Evolutionary conservation across 495 filamentous ascomycete genomes (phyloP).

Genomic region (Hypoxylon fuscum): DNA sequence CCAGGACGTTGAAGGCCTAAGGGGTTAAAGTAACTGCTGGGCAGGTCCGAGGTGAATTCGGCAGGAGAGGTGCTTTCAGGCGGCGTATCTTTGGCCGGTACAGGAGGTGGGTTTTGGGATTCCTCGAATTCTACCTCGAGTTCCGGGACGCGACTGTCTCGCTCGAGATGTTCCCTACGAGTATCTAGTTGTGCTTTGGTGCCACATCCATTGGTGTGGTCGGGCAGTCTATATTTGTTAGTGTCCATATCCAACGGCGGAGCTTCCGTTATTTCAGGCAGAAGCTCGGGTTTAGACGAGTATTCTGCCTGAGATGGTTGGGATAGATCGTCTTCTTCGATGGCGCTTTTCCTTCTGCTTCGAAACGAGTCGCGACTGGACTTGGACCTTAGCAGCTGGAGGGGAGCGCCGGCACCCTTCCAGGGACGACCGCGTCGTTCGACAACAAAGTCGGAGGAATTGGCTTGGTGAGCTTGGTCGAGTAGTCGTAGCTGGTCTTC

Average conservation of each 20-base stretch:
- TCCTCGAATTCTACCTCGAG: slow-evolving; percentile 47
- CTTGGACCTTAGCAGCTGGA: slow-evolving; percentile 48
- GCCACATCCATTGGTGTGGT: slow-evolving; percentile 67
- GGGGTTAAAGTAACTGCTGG: slow-evolving; percentile 60
- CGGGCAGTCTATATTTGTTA: slow-evolving; percentile 71
- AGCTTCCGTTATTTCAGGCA: slow-evolving; percentile 53
- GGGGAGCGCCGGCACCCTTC: slow-evolving; percentile 60
- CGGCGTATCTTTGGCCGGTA: slow-evolving; percentile 60
- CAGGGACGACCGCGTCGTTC: slow-evolving; percentile 71
- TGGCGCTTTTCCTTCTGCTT: slow-evolving; percentile 28
- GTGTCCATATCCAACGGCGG: slow-evolving; percentile 65
- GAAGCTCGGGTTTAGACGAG: slow-evolving; percentile 46
- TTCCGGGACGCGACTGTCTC: slow-evolving; percentile 46
- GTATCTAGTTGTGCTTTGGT: slow-evolving; percentile 65
- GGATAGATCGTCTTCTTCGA: slow-evolving; percentile 34
- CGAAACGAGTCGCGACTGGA: slow-evolving; percentile 47
- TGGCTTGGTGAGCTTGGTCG: slow-evolving; percentile 67
- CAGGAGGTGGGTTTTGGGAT: slow-evolving; percentile 51
- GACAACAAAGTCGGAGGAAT: slow-evolving; percentile 61
- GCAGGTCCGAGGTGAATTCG: slow-evolving; percentile 52
- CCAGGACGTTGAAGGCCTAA: slow-evolving; percentile 66
- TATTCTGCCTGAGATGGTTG: slow-evolving; percentile 39
- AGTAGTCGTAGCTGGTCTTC: slow-evolving; percentile 76
- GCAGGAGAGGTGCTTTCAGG: slow-evolving; percentile 44
- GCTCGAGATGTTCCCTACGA: slow-evolving; percentile 61